These are phyloP conservation scores for Ceratocystis lukuohia DNA, from an alignment of 2,329 filamentous ascomycete species.

Conservation along the genomic window DNA sequence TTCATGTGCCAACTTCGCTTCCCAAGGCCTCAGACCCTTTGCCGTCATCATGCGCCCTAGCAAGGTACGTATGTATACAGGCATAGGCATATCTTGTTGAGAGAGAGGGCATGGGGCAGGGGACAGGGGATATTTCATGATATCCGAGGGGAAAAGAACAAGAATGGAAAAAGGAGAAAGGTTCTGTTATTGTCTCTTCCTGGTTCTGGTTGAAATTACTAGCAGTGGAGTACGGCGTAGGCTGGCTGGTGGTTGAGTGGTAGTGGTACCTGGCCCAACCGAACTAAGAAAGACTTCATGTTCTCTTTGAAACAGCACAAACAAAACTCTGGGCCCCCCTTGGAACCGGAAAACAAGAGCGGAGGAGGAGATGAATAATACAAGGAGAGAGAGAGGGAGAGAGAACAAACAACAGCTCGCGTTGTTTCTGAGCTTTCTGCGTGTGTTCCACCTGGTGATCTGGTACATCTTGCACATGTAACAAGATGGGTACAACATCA, in stretches of 20 bases:
- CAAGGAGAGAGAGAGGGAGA: not conserved
- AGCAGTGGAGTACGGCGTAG: not conserved
- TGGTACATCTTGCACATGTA: not conserved
- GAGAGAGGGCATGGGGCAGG: not conserved
- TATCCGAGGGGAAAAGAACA: not conserved
- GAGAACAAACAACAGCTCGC: not conserved
- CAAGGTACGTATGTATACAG: not conserved
- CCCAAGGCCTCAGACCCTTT: slow-evolving; percentile 4
- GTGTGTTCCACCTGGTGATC: not conserved
- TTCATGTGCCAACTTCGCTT: slow-evolving; percentile 3
- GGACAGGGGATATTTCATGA: not conserved
- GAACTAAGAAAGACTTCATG: not conserved
- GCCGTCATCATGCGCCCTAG: slow-evolving; percentile 8
- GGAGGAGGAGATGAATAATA: too few relatives aligned
- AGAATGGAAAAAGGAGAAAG: not conserved
- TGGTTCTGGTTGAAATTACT: not conserved
- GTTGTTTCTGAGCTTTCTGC: not conserved
- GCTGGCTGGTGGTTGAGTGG: not conserved
- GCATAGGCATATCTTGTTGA: not conserved
- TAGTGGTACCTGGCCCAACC: not conserved
- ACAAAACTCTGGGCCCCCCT: not conserved
- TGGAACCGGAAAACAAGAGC: not conserved
- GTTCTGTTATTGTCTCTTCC: not conserved
- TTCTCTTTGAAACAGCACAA: not conserved
- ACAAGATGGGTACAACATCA: not conserved